Base-by-base conservation (phyloP, 305 asterid species). In the Ilex paraguariensis region DNA sequence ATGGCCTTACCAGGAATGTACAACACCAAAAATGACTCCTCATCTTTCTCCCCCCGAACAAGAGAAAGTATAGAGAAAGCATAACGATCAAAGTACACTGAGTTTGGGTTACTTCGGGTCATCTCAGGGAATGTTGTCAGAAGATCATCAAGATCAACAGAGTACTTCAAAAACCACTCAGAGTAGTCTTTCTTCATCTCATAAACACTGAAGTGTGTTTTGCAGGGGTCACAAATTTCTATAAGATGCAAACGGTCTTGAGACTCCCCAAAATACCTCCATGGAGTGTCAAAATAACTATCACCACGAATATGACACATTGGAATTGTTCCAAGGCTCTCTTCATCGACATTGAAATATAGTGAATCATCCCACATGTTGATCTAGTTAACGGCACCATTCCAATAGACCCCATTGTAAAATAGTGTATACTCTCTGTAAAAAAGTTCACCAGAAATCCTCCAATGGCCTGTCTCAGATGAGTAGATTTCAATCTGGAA, bases 301-400 rank as follows among this genome's bases (percentile, higher is more conserved):
- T 62, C 36, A 5, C 30, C 40, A 59, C 32, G 16, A 2, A 33
- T 61, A 14, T 42, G 65, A 16, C 31, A 44, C 68, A 63, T n/a
- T 0, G 75, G 66, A 54, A 71, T 31, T 3, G 1, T 44, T 3
- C 12, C 31, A 6, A 61, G 50, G 42, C 44, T n/a, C 46, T 54
- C 63, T 16, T 30, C 40, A 0, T 59, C 67, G 7, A 66, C 13
- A 28, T 67, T 56, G 54, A 72, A 73, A 17, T 64, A 72, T 17
- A 77, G 13, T n/a, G 57, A n/a, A 15, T 54, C 58, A 0, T 9
- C 55, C 6, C 6, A 15, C 21, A 48, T 56, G n/a, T 67, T 64
- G 61, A 76, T 50, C 87, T 82, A 78, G 11, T 68, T 66, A 46
- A 81, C 53, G 2, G 84, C 51, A 6, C 78, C 80, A 42, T 81